Evolutionary conservation across 306 rosid species (phyloP).

Genomic region (Elaeagnus macrophylla): DNA sequence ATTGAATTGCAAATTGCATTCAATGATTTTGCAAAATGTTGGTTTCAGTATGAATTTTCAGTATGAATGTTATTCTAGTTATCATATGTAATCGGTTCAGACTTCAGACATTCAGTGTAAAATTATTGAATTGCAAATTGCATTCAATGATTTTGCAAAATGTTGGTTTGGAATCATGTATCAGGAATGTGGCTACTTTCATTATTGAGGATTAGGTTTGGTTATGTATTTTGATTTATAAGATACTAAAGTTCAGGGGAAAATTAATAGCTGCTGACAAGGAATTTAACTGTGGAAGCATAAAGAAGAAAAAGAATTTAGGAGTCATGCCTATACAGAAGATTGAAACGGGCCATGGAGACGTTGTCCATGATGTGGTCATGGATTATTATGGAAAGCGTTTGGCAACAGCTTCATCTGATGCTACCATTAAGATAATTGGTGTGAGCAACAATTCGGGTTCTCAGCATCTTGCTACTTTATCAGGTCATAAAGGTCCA

Average conservation of each 20-base stretch:
- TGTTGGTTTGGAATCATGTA: background rate
- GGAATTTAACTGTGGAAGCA: conserved; percentile 2
- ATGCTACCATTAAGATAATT: conserved; percentile 66
- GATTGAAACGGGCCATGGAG: conserved; percentile 90
- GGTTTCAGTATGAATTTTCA: background rate
- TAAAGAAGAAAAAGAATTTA: background rate
- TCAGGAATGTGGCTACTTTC: background rate
- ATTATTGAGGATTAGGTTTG: background rate
- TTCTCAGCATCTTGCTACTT: conserved; percentile 75
- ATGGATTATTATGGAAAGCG: conserved; percentile 94
- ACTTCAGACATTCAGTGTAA: no score
- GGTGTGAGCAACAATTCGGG: conserved; percentile 53
- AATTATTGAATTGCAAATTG: no score
- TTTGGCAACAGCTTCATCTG: conserved; percentile 83
- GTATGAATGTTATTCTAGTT: no score
- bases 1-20: no score
- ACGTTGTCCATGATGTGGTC: conserved; percentile 62
- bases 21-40: no score
- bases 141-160: no score
- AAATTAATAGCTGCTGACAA: background rate
- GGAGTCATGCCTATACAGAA: conserved; percentile 60
- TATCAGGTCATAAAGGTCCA: conserved; percentile 75
- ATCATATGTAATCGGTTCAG: no score
- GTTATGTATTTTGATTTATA: background rate
- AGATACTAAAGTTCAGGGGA: conserved; percentile 9